These are phyloP conservation scores for Protea cynaroides DNA, from an alignment of 164 flowering plant species.

Conservation along the genomic window DNA sequence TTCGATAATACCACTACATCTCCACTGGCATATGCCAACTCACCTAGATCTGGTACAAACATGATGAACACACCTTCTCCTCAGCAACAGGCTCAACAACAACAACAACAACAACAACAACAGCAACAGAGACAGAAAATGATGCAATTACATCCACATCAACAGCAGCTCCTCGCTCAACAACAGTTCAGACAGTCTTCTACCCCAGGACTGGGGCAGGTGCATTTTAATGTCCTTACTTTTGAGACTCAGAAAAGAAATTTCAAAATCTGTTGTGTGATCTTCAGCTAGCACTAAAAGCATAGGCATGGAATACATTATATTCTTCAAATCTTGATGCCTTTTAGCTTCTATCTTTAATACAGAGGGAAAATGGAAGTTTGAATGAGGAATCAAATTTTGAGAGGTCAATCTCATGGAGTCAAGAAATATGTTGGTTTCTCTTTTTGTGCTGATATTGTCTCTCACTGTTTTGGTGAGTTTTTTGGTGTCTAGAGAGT, in stretches of 20 bases:
- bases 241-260: no score
- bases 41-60: conserved; percentile 77
- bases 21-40: conserved; percentile 86
- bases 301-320: no score
- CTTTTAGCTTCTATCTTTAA: no score
- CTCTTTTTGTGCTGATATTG: background rate
- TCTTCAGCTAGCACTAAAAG: no score
- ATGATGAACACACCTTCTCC: conserved; percentile 95
- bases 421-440: no score
- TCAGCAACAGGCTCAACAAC: conserved; percentile 70
- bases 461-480: no score
- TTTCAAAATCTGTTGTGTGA: no score
- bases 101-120: conserved; percentile 39
- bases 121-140: conserved; percentile 66
- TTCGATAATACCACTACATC: conserved; percentile 74
- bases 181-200: conserved; percentile 78
- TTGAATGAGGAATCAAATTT: no score
- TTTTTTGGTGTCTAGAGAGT: no score
- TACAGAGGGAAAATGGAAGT: no score
- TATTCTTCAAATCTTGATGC: no score
- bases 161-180: conserved; percentile 80
- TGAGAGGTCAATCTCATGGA: no score
- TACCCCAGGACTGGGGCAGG: conserved; percentile 72
- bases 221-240: conserved; percentile 9
- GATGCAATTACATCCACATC: conserved; percentile 63